Base-by-base conservation (phyloP, 352 stramenopile species). In the Aphanomyces cochlioides region DNA sequence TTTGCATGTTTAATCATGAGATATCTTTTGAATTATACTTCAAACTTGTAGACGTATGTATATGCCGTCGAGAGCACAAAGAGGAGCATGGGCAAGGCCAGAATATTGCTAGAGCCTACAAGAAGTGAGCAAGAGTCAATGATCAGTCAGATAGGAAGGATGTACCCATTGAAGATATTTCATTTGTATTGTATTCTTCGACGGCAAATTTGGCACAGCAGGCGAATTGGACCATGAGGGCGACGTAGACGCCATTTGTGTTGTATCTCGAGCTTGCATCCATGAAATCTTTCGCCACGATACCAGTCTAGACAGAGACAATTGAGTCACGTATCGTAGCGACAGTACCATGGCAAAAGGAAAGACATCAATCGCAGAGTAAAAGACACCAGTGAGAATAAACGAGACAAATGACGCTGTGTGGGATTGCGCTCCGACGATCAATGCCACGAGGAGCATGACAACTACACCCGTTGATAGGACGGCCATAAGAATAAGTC, bases 241-340 rank as follows among this genome's bases (percentile, higher is more conserved):
- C 83, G 13, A 89, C 84, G 69, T 90, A 92, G 21, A 92, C 75
- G 2, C 85, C 85, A 56, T 92, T 92, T 77, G 90, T 90, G 76
- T 92, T 92, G 76, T 72, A 92, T 59, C 80, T 77, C 28, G 86
- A 77, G 34, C 74, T 65, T 4, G 83, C 86, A 39, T 81, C 82
- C 63, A 88, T 83, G 37, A 90, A 84, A 67, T 90, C 76, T 69
- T 90, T 90, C 75, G 83, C 81, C 80, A 92, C 85, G 63, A 92
- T 89, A 7, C 85, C 85, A 19, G 64, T 70, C 64, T 70, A 61
- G 7, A 69, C 4, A 15, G n/a, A 2, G 17, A 34, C 36, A 12
- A 8, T 58, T 36, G 15, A 58, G 15, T 8, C 19, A 1, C 17
- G 41, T 2, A 59, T 8, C 5, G 0, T 4, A 6, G 12, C 37